Evolutionary conservation across 192 early-diverging fungal genomes (phyloP).

Genomic region (Backusella luteola): DNA sequence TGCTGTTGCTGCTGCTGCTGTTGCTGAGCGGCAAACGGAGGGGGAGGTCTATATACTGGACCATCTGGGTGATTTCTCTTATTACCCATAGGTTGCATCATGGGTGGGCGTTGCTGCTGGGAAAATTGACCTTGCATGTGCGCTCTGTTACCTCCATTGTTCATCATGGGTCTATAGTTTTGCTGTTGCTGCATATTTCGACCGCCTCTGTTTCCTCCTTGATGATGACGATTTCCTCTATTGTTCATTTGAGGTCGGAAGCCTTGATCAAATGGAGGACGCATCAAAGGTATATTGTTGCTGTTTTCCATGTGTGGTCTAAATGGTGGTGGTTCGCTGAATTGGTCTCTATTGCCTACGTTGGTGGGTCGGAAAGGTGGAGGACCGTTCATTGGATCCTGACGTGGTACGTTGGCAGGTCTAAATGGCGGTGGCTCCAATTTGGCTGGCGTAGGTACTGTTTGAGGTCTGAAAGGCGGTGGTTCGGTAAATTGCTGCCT

Average conservation of each 20-base stretch:
- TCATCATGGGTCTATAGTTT: constrained; percentile 19
- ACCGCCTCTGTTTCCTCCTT: not conserved
- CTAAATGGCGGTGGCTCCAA: constrained; percentile 39
- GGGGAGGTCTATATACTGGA: constrained; percentile 13
- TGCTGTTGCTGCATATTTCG: constrained; percentile 10
- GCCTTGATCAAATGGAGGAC: constrained; percentile 14
- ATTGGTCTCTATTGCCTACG: not conserved
- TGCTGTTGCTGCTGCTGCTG: not conserved
- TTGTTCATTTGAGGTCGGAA: not conserved
- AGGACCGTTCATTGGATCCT: constrained; percentile 9
- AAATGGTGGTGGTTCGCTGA: constrained; percentile 5
- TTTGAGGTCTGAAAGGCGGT: constrained; percentile 33
- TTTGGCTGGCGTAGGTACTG: not conserved
- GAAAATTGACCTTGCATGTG: not conserved
- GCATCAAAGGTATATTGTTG: not conserved
- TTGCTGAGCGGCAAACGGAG: constrained; percentile 7
- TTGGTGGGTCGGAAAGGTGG: constrained; percentile 23
- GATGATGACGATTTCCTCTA: not conserved
- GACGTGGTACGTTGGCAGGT: constrained; percentile 14
- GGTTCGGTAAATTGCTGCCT: constrained; percentile 28
- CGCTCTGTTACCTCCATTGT: not conserved
- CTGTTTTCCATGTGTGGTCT: not conserved
- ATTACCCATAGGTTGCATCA: constrained; percentile 11
- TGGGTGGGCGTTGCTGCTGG: constrained; percentile 10
- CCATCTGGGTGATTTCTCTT: constrained; percentile 18